Evolutionary conservation across 768 basidiomycete genomes (phyloP).

Genomic region (Imleria badia): DNA sequence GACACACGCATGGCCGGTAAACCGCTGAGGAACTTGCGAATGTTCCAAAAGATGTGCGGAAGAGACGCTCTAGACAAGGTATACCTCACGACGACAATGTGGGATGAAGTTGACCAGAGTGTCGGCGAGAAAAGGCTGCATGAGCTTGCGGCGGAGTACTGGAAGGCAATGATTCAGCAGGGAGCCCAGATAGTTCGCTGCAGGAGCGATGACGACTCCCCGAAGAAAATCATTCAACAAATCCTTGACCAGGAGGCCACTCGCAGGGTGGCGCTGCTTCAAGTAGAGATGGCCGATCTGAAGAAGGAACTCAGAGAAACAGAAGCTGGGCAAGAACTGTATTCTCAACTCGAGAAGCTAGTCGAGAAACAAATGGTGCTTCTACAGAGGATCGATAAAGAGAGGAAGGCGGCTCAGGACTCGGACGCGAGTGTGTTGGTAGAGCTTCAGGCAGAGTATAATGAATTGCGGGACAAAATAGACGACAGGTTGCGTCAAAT

Average conservation of each 20-base stretch:
- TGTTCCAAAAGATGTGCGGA: conserved; percentile 33
- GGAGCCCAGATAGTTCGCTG: conserved; percentile 12
- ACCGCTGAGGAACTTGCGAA: conserved; percentile 32
- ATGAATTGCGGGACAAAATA: no score
- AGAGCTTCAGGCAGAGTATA: no score
- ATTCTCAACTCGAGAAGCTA: conserved; percentile 5
- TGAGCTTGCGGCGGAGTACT: conserved; percentile 7
- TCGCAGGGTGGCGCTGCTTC: not conserved
- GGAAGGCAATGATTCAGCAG: conserved; percentile 2
- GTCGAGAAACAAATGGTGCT: conserved; percentile 7
- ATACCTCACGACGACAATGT: conserved; percentile 31
- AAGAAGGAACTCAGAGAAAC: conserved; percentile 11
- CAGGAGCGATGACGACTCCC: conserved; percentile 5
- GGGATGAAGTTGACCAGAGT: conserved; percentile 11
- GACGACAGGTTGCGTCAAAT: no score
- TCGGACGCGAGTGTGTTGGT: no score
- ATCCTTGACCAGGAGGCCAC: not conserved
- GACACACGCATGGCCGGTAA: conserved; percentile 38
- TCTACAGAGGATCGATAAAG: conserved; percentile 4
- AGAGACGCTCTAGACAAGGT: conserved; percentile 30
- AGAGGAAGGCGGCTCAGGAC: conserved; percentile 2
- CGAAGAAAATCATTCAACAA: conserved; percentile 3
- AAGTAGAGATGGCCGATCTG: conserved; percentile 7
- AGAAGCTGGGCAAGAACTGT: not conserved
- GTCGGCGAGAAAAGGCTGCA: conserved; percentile 18